A percentile compares a stretch with the other conserved stretches of the same genome.
Evolutionary conservation across 129 eudicot genomes (phyloP).

Genomic region (Arctium minus): DNA sequence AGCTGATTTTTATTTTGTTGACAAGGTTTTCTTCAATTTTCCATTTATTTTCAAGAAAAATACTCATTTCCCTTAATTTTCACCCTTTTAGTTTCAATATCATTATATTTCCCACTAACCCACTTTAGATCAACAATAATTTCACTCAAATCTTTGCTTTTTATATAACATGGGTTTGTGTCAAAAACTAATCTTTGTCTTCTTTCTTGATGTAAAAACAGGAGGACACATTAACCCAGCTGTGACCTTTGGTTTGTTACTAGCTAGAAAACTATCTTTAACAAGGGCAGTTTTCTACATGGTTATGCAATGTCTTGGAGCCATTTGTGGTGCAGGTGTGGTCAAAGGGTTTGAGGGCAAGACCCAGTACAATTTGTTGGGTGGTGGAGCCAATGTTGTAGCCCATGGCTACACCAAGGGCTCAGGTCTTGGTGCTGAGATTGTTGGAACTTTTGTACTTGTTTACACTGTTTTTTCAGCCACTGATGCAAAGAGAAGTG

Average conservation of each 20-base stretch:
- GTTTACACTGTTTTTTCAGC: conserved; percentile 87
- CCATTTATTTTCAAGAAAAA: neutral
- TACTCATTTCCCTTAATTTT: neutral
- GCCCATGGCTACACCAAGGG: conserved; percentile 96
- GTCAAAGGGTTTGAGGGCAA: conserved; percentile 76
- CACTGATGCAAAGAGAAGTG: conserved; percentile 95
- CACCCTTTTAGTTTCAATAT: neutral
- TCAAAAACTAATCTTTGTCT: neutral
- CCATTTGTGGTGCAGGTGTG: conserved; percentile 92
- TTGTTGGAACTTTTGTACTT: conserved; percentile 77
- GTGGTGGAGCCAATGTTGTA: conserved; percentile 83
- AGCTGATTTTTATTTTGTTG: neutral
- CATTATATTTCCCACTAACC: neutral
- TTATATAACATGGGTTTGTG: neutral
- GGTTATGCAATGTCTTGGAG: conserved; percentile 89
- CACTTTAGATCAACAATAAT: neutral
- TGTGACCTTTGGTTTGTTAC: conserved; percentile 75
- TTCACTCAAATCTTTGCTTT: neutral
- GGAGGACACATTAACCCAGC: conserved; percentile 98
- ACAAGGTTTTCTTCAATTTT: neutral
- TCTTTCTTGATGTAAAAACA: conserved; percentile 34
- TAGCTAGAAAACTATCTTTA: conserved; percentile 85
- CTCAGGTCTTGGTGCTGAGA: conserved; percentile 72
- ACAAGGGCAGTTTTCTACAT: conserved; percentile 81
- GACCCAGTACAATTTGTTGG: conserved; percentile 31